Conservation (phyloP, 1,284 basidiomycete species). For the Porphyrellus sp. region DNA sequence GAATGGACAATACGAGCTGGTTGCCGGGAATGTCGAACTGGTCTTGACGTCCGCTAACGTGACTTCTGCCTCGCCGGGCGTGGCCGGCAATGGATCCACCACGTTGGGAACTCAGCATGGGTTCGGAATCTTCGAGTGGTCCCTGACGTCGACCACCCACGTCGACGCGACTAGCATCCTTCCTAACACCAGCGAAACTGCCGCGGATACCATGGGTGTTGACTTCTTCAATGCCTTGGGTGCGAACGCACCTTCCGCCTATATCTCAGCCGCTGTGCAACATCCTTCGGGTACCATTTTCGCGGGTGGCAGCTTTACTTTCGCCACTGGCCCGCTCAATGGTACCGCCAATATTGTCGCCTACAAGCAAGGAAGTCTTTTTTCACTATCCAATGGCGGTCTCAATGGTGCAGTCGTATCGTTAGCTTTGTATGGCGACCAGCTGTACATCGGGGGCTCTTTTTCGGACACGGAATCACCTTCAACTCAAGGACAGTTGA, state of each 20-base stretch:
- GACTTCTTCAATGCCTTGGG: conserved; percentile 57
- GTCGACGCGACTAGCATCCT: conserved; percentile 58
- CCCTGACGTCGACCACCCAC: conserved; percentile 42
- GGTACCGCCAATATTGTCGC: conserved; percentile 70
- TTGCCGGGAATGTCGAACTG: conserved; percentile 79
- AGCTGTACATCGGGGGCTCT: conserved; percentile 80
- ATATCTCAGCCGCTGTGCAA: conserved; percentile 58
- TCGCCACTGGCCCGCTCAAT: conserved; percentile 54
- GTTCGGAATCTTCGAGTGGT: conserved; percentile 84
- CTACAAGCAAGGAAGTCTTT: conserved; percentile 60
- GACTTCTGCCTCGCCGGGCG: conserved; percentile 33
- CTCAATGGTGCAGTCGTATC: conserved; percentile 77
- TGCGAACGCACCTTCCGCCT: conserved; percentile 36
- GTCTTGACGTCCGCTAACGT: conserved; percentile 61
- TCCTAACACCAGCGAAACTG: conserved; percentile 71
- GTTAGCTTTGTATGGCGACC: conserved; percentile 55
- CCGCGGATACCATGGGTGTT: conserved; percentile 62
- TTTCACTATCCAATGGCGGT: conserved; percentile 56
- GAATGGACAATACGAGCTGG: conserved; percentile 68
- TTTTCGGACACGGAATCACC: conserved; percentile 70
- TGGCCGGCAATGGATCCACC: conserved; percentile 32
- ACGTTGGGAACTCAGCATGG: conserved; percentile 39
- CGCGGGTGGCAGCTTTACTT: conserved; percentile 75
- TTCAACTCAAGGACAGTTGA: conserved; percentile 52
- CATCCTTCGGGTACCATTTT: conserved; percentile 66